Evolutionary conservation across 2,329 filamentous ascomycete species (phyloP).

Genomic region (Colletotrichum brevisporum): DNA sequence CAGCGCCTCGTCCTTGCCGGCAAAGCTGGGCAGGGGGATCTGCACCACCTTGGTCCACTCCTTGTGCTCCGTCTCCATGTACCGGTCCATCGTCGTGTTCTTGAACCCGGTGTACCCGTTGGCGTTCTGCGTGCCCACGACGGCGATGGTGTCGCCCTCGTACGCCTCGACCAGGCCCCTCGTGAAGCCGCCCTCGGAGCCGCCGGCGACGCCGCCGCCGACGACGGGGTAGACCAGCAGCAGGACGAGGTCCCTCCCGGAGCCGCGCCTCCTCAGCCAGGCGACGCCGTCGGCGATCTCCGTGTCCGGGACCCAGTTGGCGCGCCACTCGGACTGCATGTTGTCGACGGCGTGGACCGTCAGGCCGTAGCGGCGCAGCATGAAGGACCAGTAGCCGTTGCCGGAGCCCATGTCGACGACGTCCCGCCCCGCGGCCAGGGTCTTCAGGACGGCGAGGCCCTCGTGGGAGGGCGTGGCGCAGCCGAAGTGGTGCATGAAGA

Average conservation of each 20-base stretch:
- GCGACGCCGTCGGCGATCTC: slow-evolving; percentile 70
- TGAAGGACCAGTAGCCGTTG: slow-evolving; percentile 82
- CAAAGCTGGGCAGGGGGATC: slow-evolving; percentile 80
- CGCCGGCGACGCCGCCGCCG: slow-evolving; percentile 73
- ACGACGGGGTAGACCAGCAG: slow-evolving; percentile 82
- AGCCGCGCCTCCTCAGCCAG: slow-evolving; percentile 66
- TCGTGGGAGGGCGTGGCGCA: slow-evolving; percentile 80
- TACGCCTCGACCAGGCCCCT: slow-evolving; percentile 72
- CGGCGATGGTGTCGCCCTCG: slow-evolving; percentile 74
- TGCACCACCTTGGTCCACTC: slow-evolving; percentile 74
- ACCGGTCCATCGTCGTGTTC: slow-evolving; percentile 74
- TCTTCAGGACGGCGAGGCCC: slow-evolving; percentile 71
- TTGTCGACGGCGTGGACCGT: slow-evolving; percentile 75
- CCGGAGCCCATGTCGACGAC: slow-evolving; percentile 79
- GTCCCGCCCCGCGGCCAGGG: slow-evolving; percentile 65
- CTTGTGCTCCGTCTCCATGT: slow-evolving; percentile 70
- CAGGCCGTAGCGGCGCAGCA: slow-evolving; percentile 73
- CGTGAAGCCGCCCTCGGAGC: slow-evolving; percentile 76
- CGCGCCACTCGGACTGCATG: slow-evolving; percentile 76
- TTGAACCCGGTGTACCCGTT: slow-evolving; percentile 82
- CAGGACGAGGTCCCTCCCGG: slow-evolving; percentile 70
- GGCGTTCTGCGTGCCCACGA: slow-evolving; percentile 80
- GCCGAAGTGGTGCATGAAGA: slow-evolving; percentile 85
- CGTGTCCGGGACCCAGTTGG: slow-evolving; percentile 78
- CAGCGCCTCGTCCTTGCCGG: slow-evolving; percentile 82